phyloP scores from a whole-genome alignment of 148 eudicot species.

The Talinum fruticosum region DNA sequence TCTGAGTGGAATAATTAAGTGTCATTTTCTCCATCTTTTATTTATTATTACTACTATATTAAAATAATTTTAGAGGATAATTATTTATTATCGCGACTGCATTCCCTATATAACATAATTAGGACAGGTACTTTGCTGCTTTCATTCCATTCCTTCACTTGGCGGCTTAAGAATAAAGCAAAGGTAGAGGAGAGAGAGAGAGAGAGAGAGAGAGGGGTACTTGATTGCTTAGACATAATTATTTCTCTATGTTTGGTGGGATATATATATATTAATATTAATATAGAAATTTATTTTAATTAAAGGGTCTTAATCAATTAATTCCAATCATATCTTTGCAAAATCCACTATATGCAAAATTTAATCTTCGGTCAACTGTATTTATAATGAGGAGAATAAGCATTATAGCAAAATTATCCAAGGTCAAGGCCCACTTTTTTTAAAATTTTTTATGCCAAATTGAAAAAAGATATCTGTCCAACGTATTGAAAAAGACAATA shows the following conservation, averaged over 20 bases:
- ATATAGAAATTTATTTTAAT: not conserved
- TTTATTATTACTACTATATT: too few relatives aligned
- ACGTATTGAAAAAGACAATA: too few relatives aligned
- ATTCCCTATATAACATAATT: not conserved
- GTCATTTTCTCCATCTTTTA: not conserved
- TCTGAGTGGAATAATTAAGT: not conserved
- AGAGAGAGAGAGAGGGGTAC: conserved; percentile 17
- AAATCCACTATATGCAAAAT: conserved; percentile 12
- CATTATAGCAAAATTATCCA: not conserved
- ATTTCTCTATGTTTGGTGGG: conserved; percentile 12
- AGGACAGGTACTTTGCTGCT: conserved; percentile 11
- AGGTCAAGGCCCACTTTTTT: not conserved
- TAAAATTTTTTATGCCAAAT: not conserved
- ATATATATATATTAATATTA: not conserved
- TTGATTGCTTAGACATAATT: conserved; percentile 19
- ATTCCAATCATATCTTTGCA: conserved; percentile 25
- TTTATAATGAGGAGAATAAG: not conserved
- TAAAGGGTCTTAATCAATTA: conserved; percentile 8
- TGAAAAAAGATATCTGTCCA: not conserved
- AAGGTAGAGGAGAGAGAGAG: too few relatives aligned
- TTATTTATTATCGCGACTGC: not conserved
- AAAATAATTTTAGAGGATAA: not conserved
- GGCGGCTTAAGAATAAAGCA: conserved; percentile 28
- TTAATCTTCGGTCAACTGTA: conserved; percentile 16
- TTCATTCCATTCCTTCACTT: conserved; percentile 13